phyloP scores from a whole-genome alignment of 495 filamentous ascomycete genomes.

The Penicillium bialowiezense region DNA sequence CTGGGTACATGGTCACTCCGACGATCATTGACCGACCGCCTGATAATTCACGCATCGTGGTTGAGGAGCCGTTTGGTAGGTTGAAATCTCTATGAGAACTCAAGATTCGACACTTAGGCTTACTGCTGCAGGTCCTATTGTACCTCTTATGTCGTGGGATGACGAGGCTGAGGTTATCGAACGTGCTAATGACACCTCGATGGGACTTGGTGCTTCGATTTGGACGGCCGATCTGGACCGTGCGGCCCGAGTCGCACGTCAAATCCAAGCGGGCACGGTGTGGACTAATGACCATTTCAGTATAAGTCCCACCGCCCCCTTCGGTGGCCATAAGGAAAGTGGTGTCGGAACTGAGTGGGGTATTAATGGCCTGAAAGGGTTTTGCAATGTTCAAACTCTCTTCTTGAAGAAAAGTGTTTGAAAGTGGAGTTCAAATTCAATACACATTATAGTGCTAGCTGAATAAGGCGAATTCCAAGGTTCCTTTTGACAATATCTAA shows the following conservation, averaged over 20 bases:
- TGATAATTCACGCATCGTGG: conserved; percentile 39
- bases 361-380: conserved; percentile 53
- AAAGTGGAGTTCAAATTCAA: too few species aligned
- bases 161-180: conserved; percentile 51
- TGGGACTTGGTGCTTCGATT: conserved; percentile 49
- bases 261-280: conserved; percentile 45
- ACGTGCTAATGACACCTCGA: conserved; percentile 45
- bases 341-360: conserved; percentile 62
- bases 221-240: conserved; percentile 46
- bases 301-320: conserved; percentile 43
- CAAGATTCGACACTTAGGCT: neutral
- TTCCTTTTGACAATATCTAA: too few species aligned
- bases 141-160: conserved; percentile 46
- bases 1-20: conserved; percentile 46
- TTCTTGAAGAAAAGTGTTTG: too few species aligned
- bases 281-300: conserved; percentile 23
- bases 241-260: conserved; percentile 37
- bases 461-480: too few species aligned
- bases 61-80: conserved; percentile 36
- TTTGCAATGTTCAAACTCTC: conserved; percentile 48
- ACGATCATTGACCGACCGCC: conserved; percentile 54
- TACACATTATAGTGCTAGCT: too few species aligned
- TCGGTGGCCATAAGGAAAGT: conserved; percentile 61
- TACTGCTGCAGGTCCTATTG: conserved; percentile 36
- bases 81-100: too few species aligned